These are phyloP conservation scores for Cercospora citrullina DNA, from an alignment of 2,329 filamentous ascomycete genomes.

Conservation along the genomic window DNA sequence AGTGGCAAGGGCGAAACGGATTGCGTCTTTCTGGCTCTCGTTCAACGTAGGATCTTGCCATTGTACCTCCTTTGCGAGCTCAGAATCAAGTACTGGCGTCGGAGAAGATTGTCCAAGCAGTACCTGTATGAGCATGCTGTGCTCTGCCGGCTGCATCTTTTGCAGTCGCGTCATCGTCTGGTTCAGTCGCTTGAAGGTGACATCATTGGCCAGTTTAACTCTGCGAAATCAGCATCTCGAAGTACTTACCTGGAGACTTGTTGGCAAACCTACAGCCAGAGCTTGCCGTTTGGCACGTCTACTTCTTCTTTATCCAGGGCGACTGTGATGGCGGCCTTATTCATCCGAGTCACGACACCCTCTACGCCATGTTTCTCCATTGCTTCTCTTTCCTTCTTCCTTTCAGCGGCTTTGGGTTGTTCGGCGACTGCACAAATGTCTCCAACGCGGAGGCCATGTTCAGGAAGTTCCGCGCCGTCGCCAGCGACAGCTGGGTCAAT, in stretches of 20 bases:
- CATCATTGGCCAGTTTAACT: conserved; percentile 66
- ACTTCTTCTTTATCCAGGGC: conserved; percentile 67
- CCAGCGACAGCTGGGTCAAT: conserved; percentile 68
- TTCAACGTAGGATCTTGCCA: conserved; percentile 61
- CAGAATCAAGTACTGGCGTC: conserved; percentile 47
- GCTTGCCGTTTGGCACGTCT: conserved; percentile 55
- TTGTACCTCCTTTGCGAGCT: conserved; percentile 48
- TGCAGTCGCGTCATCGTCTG: conserved; percentile 63
- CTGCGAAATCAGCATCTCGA: conserved; percentile 42
- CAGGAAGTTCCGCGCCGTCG: conserved; percentile 55
- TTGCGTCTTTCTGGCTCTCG: conserved; percentile 62
- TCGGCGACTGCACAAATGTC: conserved; percentile 77
- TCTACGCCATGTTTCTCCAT: conserved; percentile 66
- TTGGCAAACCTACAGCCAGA: conserved; percentile 60
- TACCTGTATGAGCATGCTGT: conserved; percentile 60
- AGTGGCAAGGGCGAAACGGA: conserved; percentile 79
- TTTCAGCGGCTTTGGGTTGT: conserved; percentile 69
- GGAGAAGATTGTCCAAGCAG: conserved; percentile 61
- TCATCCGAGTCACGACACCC: conserved; percentile 69
- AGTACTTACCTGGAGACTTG: conserved; percentile 24
- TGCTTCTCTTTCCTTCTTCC: conserved; percentile 70
- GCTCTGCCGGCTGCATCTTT: conserved; percentile 57
- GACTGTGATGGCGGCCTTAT: conserved; percentile 60
- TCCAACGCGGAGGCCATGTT: conserved; percentile 73
- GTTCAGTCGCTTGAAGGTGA: conserved; percentile 65